Conservation (phyloP, 148 eudicot species). For the Silene conica region DNA sequence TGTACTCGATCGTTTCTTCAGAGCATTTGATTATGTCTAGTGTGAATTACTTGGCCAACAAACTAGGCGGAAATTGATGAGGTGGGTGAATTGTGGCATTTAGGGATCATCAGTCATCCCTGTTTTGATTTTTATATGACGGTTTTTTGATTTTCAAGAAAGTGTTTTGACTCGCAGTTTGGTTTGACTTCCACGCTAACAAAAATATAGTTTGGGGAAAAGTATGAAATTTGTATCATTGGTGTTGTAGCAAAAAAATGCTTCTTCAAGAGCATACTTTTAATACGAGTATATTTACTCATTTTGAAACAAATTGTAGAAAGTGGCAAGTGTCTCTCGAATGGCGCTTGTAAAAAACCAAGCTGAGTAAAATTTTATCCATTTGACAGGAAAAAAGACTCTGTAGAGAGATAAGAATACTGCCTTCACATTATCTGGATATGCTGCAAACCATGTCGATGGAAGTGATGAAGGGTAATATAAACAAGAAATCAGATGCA, state of each 20-base stretch:
- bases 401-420: slow-evolving; percentile 68
- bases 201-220: not conserved
- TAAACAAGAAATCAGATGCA: slow-evolving; percentile 70
- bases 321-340: not conserved
- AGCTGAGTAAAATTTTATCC: not conserved
- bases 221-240: too few species aligned
- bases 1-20: not conserved
- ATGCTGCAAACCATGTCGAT: slow-evolving; percentile 64
- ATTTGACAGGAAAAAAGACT: slow-evolving; percentile 69
- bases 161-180: not conserved
- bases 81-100: not conserved
- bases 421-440: slow-evolving; percentile 86
- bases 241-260: not conserved
- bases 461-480: slow-evolving; percentile 60
- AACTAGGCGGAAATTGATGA: not conserved
- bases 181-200: not conserved
- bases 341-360: not conserved
- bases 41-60: not conserved
- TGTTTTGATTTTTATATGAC: not conserved
- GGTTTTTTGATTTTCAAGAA: not conserved
- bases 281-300: not conserved
- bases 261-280: not conserved
- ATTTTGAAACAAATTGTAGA: not conserved
- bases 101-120: not conserved
- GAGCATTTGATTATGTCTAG: not conserved